Percentiles rank a stretch among this genome's conserved stretches.
These are phyloP conservation scores for Aspergillus baeticus DNA, from an alignment of 495 filamentous ascomycete genomes.

Conservation along the genomic window DNA sequence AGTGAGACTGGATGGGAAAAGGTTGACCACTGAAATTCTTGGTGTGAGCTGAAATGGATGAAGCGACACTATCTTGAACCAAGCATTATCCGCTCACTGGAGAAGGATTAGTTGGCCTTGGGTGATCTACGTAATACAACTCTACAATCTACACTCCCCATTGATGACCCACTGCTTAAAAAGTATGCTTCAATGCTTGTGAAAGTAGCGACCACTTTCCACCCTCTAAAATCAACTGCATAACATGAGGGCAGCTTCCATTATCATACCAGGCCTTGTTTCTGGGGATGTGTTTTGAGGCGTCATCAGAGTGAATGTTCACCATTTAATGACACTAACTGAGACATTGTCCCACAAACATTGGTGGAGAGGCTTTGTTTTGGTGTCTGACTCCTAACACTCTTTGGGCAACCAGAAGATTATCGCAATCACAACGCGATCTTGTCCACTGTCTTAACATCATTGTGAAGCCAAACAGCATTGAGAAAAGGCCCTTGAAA, in stretches of 20 bases:
- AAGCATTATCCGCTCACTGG: conserved; percentile 10
- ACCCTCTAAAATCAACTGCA: no score
- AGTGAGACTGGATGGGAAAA: conserved; percentile 42
- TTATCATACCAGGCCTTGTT: no score
- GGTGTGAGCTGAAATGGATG: neutral
- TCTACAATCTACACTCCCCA: neutral
- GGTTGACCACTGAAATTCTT: conserved; percentile 13
- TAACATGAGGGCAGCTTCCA: no score
- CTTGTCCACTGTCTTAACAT: neutral
- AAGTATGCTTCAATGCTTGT: no score
- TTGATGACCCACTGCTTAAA: neutral
- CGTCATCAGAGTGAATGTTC: neutral
- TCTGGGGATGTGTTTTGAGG: no score
- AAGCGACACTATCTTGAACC: neutral
- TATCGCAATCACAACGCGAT: neutral
- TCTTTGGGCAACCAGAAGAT: conserved; percentile 4
- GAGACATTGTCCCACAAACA: conserved; percentile 1
- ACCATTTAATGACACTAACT: neutral
- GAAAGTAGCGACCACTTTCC: no score
- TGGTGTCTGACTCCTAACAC: neutral
- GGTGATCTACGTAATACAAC: neutral
- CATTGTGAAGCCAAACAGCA: neutral
- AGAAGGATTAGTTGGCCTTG: conserved; percentile 1
- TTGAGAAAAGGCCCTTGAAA: neutral
- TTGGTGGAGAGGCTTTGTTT: conserved; percentile 4